phyloP scores from a whole-genome alignment of 805 yeast species.

The Pichia deserticola region DNA sequence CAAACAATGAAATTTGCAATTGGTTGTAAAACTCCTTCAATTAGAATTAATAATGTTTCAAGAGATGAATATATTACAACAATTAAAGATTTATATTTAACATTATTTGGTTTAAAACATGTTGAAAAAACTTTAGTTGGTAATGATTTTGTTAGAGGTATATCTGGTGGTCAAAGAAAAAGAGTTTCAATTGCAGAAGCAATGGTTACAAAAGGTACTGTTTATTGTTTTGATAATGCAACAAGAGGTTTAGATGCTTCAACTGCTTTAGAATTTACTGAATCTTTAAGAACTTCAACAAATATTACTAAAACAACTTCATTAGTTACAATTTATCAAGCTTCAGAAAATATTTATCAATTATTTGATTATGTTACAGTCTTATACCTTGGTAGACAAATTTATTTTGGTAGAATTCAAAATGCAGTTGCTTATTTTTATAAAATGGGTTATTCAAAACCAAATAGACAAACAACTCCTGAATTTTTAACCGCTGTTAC shows the following conservation, averaged over 20 bases:
- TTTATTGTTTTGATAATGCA: conserved; percentile 62
- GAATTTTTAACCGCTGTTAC: conserved; percentile 63
- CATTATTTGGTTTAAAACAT: conserved; percentile 51
- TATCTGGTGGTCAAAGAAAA: conserved; percentile 68
- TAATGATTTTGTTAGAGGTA: conserved; percentile 60
- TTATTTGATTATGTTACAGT: conserved; percentile 54
- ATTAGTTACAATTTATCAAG: conserved; percentile 20
- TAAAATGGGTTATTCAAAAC: conserved; percentile 56
- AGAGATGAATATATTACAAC: conserved; percentile 35
- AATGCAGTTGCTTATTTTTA: conserved; percentile 48
- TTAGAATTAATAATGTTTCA: conserved; percentile 33
- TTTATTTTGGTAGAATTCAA: conserved; percentile 48
- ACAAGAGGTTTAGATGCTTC: conserved; percentile 42
- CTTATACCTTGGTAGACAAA: conserved; percentile 53
- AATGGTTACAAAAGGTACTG: conserved; percentile 42
- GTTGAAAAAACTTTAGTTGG: conserved; percentile 60
- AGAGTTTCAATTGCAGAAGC: conserved; percentile 67
- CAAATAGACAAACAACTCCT: conserved; percentile 59
- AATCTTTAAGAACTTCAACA: conserved; percentile 53
- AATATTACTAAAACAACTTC: conserved; percentile 27
- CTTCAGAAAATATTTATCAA: conserved; percentile 56
- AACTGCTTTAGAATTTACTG: conserved; percentile 43
- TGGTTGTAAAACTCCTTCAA: conserved; percentile 47
- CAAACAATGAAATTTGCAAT: conserved; percentile 51
- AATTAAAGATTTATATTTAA: conserved; percentile 41